These are phyloP conservation scores for Venturia nashicola DNA, from an alignment of 2,329 filamentous ascomycete genomes.

Conservation along the genomic window DNA sequence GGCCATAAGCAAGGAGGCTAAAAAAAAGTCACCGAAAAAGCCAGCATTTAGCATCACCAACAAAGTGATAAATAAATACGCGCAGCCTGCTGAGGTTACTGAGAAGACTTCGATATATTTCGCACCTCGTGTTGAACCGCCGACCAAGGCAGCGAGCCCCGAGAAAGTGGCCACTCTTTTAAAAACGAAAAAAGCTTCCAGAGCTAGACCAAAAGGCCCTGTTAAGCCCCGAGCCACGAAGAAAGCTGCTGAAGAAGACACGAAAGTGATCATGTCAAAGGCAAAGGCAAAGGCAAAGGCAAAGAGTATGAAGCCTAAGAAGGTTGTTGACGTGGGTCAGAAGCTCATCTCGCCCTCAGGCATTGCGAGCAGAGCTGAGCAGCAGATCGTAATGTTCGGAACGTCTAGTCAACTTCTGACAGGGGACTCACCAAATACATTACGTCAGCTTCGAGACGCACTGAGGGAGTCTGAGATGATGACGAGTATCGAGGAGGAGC, in stretches of 20 bases:
- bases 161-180: background rate
- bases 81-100: background rate
- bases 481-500: background rate
- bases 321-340: constrained; percentile 18
- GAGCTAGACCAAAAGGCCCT: background rate
- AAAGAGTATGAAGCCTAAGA: constrained; percentile 15
- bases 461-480: constrained; percentile 21
- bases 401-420: constrained; percentile 28
- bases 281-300: constrained; percentile 17
- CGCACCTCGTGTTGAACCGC: background rate
- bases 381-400: constrained; percentile 26
- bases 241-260: constrained; percentile 5
- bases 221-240: background rate
- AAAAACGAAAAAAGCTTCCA: background rate
- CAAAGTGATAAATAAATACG: background rate
- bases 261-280: constrained; percentile 13
- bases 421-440: constrained; percentile 24
- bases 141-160: background rate
- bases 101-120: background rate
- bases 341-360: constrained; percentile 25
- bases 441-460: constrained; percentile 24
- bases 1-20: background rate
- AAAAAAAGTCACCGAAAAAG: constrained; percentile 9
- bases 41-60: constrained; percentile 1
- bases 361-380: constrained; percentile 17